Evolutionary conservation across 352 stramenopile genomes (phyloP).

Genomic region (Aphanomyces invadans): DNA sequence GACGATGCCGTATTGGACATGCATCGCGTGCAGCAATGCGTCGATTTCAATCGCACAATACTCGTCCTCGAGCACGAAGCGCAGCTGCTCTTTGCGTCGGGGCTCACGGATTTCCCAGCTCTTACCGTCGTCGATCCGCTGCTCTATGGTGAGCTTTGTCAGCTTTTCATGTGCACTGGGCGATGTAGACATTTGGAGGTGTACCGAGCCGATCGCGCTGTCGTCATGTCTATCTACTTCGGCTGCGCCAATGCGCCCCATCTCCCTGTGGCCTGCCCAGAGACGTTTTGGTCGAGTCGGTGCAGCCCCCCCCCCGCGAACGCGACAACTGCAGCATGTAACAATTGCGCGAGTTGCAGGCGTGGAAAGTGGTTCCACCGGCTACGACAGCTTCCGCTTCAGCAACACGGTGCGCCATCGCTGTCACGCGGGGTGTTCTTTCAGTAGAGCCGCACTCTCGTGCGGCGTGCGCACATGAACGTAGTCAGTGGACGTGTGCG

Average conservation of each 20-base stretch:
- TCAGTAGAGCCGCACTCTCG: no score
- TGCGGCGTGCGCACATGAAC: no score
- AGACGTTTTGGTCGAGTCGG: conserved; percentile 25
- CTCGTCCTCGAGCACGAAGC: conserved; percentile 28
- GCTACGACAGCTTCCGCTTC: conserved; percentile 30
- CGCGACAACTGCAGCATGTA: conserved; percentile 31
- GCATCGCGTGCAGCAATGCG: conserved; percentile 12
- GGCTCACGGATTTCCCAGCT: conserved; percentile 29
- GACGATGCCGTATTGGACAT: conserved; percentile 17
- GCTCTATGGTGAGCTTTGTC: conserved; percentile 23
- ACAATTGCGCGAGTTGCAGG: background rate
- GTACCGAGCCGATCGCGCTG: conserved; percentile 27
- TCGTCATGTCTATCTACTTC: conserved; percentile 25
- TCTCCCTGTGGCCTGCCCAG: conserved; percentile 22
- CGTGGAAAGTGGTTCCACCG: conserved; percentile 31
- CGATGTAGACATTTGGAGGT: conserved; percentile 14
- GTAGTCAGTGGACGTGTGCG: conserved; percentile 28
- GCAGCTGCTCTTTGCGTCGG: conserved; percentile 22
- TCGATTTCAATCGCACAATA: background rate
- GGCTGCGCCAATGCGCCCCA: conserved; percentile 24
- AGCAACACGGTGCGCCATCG: conserved; percentile 28
- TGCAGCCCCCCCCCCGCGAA: conserved; percentile 26
- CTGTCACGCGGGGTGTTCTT: no score
- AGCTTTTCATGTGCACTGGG: background rate
- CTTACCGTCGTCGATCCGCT: conserved; percentile 29